Percentiles rank a stretch among this genome's conserved stretches.
These are phyloP conservation scores for Nicotiana rustica DNA, from an alignment of 305 asterid genomes.

Conservation along the genomic window DNA sequence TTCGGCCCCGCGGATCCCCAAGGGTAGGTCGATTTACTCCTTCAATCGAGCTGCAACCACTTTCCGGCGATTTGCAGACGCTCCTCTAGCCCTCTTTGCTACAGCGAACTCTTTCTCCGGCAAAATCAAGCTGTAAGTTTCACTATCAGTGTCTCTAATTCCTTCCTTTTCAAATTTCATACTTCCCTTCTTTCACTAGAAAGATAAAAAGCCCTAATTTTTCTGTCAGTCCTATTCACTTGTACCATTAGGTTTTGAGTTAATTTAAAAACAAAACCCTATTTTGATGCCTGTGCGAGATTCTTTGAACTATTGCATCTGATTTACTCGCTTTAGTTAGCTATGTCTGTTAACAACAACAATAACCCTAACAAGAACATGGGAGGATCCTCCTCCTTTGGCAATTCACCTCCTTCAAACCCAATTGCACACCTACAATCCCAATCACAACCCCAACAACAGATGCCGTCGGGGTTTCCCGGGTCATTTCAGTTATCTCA, in stretches of 20 bases:
- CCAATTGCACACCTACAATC: conserved; percentile 50
- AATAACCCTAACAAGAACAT: conserved; percentile 68
- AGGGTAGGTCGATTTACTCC: conserved; percentile 19
- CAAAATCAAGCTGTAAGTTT: conserved; percentile 26
- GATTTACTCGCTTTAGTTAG: neutral
- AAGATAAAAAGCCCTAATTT: conserved; percentile 11
- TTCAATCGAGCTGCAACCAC: neutral
- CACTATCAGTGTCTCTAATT: neutral
- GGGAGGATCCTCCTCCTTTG: conserved; percentile 88
- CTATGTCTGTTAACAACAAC: conserved; percentile 46
- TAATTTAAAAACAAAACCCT: neutral
- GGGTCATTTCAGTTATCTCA: conserved; percentile 75
- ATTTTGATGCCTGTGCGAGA: conserved; percentile 11
- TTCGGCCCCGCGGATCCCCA: neutral
- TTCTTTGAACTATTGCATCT: neutral
- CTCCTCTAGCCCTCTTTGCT: neutral
- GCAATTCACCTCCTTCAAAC: conserved; percentile 70
- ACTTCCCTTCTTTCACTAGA: neutral
- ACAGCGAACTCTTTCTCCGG: neutral
- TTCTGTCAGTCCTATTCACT: neutral
- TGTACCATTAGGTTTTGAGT: neutral
- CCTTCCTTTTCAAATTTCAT: neutral
- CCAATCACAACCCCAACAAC: conserved; percentile 61
- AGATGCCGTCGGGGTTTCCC: conserved; percentile 70
- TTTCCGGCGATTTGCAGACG: neutral